A percentile compares a stretch with the other conserved stretches of the same genome.
Evolutionary conservation across 164 flowering plant species (phyloP).

Genomic region (Nymphaea colorata): DNA sequence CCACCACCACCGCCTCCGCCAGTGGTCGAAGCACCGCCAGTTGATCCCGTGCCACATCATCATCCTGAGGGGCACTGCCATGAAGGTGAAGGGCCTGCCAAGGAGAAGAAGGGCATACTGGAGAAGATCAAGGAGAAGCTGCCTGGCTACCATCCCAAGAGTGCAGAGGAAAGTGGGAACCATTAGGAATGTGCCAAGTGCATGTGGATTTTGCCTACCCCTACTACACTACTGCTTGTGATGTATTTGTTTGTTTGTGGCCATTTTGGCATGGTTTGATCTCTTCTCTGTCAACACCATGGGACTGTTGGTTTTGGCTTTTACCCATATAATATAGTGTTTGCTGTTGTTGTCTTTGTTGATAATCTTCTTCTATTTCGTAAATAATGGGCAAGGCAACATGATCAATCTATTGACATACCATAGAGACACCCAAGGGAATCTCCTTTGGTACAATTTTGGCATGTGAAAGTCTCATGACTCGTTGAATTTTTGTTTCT

Average conservation of each 20-base stretch:
- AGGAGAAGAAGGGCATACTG: conserved; percentile 43
- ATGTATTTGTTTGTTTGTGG: background rate
- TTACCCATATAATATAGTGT: background rate
- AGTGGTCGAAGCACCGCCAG: background rate
- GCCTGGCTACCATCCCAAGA: conserved; percentile 40
- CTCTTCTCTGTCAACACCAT: background rate
- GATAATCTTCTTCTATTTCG: background rate
- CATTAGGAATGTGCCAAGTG: background rate
- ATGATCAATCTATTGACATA: too few species aligned
- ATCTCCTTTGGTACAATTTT: background rate
- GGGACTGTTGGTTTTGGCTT: background rate
- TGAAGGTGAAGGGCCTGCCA: conserved; percentile 2
- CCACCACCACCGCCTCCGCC: conserved; percentile 3
- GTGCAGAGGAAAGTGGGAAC: conserved; percentile 12
- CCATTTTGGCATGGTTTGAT: background rate
- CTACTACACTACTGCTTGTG: background rate
- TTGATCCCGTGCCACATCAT: background rate
- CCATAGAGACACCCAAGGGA: background rate
- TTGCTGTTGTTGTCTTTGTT: background rate
- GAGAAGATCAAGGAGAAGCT: conserved; percentile 70
- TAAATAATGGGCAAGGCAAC: too few species aligned
- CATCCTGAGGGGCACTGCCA: conserved; percentile 1
- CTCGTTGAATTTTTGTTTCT: too few species aligned
- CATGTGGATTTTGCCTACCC: background rate
- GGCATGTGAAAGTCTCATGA: too few species aligned